A percentile compares a stretch with the other conserved stretches of the same genome.
phyloP scores from a whole-genome alignment of 2,329 filamentous ascomycete genomes.

The Lojkania enalia region DNA sequence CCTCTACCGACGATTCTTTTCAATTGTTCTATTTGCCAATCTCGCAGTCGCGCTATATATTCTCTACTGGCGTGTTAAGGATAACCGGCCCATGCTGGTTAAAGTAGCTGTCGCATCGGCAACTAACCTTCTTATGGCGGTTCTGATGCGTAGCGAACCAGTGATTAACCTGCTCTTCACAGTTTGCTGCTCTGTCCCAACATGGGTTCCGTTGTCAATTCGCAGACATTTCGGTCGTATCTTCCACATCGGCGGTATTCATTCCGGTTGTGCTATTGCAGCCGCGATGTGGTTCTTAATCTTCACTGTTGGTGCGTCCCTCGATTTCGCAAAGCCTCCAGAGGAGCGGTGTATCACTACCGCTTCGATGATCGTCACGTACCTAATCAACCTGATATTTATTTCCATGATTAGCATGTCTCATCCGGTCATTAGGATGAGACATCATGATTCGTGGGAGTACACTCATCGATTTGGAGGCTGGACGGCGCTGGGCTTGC shows the following conservation, averaged over 20 bases:
- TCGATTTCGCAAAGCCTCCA: constrained; percentile 33
- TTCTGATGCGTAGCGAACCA: constrained; percentile 43
- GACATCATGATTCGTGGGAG: constrained; percentile 43
- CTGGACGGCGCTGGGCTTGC: constrained; percentile 41
- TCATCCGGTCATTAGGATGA: constrained; percentile 34
- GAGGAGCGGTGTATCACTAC: constrained; percentile 21
- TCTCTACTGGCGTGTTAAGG: constrained; percentile 25
- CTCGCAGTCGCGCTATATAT: constrained; percentile 31
- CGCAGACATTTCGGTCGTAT: constrained; percentile 39
- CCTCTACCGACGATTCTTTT: constrained; percentile 37
- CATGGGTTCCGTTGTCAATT: constrained; percentile 33
- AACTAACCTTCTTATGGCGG: constrained; percentile 40
- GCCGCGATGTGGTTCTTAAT: constrained; percentile 50
- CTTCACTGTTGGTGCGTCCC: constrained; percentile 44
- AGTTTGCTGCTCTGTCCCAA: constrained; percentile 39
- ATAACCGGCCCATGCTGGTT: constrained; percentile 25
- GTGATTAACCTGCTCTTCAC: constrained; percentile 43
- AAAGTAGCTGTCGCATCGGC: constrained; percentile 43
- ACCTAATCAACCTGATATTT: constrained; percentile 34
- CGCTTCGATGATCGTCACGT: constrained; percentile 33
- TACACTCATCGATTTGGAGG: constrained; percentile 43
- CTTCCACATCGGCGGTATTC: constrained; percentile 44
- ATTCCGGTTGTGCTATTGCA: constrained; percentile 41
- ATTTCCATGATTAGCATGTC: constrained; percentile 35
- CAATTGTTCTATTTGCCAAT: constrained; percentile 33